Base-by-base conservation (phyloP, 768 basidiomycete genomes). In the Amanita polypyramis region DNA sequence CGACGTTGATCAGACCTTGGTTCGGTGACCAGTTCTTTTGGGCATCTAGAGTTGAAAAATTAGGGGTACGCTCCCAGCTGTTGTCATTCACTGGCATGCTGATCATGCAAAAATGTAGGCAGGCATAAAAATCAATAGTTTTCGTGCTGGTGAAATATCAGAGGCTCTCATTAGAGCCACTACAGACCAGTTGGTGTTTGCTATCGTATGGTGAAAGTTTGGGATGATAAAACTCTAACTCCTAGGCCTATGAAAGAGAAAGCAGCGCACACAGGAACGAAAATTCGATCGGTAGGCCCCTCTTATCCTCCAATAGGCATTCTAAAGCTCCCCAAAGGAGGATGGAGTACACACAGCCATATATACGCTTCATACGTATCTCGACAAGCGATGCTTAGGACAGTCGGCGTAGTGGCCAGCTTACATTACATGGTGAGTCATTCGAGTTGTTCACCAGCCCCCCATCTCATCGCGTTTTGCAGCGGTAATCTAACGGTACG, bases 1-100 rank as follows among this genome's bases (percentile, higher is more conserved):
- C 82, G 2, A 85, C 82, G 1, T 53, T 82, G 50, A 82, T 85
- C 57, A 77, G 77, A 53, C 80, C 82, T 1, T 85, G 77, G 76
- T 85, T 83, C 55, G 82, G 80, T 12, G 79, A 80, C 54, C 79
- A 81, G 53, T 79, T 67, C 56, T 80, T 80, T 60, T 80, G 80
- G 80, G 79, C 77, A 2, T 68, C 70, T 4, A 62, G 79, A n/a
- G 78, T 82, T 14, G 76, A 80, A 52, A 72, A 72, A 51, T 70
- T 84, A 17, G 80, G 76, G 40, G 80, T 77, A 50, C 41, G 74
- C 59, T 42, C 32, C 47, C 45, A 41, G 8, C 10, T 5, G 27
- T 27, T 38, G 36, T 29, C 35, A n/a, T 9, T 11, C 43, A 27
- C 27, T 44, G 43, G 17, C n/a, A 32, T 33, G 27, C 41, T 43